These are phyloP conservation scores for Colletotrichum aenigma DNA, from an alignment of 2,329 filamentous ascomycete genomes.

Conservation along the genomic window DNA sequence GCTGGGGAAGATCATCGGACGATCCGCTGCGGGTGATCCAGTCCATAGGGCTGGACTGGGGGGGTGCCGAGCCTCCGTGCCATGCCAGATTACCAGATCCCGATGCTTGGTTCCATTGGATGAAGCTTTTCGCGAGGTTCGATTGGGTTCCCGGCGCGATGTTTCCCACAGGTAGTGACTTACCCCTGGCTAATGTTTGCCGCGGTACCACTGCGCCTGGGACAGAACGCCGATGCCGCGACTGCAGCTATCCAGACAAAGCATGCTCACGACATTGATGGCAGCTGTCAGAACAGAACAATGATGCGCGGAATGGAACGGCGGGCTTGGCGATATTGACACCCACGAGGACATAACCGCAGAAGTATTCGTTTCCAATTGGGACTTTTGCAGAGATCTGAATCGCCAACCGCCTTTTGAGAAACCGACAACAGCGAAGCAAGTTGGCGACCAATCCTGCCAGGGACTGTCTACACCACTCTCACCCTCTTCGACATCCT, in stretches of 20 bases:
- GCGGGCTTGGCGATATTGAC: not conserved
- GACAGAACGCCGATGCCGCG: not conserved
- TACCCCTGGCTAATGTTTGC: not conserved
- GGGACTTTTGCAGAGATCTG: not conserved
- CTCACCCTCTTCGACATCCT: not conserved
- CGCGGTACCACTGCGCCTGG: not conserved
- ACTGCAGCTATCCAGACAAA: not conserved
- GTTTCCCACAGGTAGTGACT: not conserved
- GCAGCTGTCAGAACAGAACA: not conserved
- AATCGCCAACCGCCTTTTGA: not conserved
- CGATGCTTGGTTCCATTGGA: not conserved
- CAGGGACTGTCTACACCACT: not conserved
- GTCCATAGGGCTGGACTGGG: slow-evolving; percentile 4
- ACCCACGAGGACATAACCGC: not conserved
- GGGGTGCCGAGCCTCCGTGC: not conserved
- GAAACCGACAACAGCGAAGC: not conserved
- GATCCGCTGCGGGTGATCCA: slow-evolving; percentile 10
- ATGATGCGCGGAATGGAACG: not conserved
- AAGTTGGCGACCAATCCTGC: not conserved
- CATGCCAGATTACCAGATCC: slow-evolving; percentile 20
- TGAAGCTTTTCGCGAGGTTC: slow-evolving; percentile 1
- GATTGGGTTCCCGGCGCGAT: slow-evolving; percentile 5
- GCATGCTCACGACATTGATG: not conserved
- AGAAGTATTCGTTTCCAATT: not conserved
- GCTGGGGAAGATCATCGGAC: slow-evolving; percentile 8